phyloP scores from a whole-genome alignment of 75 land plant species.

The Chamaecyparis obtusa region DNA sequence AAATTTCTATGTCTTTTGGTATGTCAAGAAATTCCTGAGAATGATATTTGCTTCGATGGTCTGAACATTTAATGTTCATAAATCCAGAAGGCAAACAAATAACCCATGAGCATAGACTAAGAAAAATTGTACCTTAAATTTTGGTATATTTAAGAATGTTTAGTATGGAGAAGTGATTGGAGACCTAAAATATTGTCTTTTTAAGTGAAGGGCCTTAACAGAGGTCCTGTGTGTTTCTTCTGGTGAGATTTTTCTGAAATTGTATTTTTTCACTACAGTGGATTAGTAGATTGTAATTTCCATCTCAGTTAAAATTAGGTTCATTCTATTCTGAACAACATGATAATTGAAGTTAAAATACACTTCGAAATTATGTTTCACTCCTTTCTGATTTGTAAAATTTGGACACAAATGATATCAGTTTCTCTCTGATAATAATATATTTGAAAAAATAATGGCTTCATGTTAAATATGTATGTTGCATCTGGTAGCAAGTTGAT shows the following conservation, averaged over 20 bases:
- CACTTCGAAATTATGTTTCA: neutral
- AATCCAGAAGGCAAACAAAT: neutral
- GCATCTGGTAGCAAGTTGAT: neutral
- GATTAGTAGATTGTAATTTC: neutral
- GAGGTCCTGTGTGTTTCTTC: neutral
- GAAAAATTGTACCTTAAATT: neutral
- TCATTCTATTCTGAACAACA: neutral
- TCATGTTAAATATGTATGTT: neutral
- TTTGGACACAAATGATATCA: neutral
- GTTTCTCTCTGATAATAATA: neutral
- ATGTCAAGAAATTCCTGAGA: too few relatives aligned
- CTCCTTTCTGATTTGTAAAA: neutral
- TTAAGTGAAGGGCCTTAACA: neutral
- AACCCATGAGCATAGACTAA: neutral
- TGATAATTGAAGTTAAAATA: neutral
- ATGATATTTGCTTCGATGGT: too few relatives aligned
- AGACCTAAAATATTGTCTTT: neutral
- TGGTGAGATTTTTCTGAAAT: neutral
- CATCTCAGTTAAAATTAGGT: neutral
- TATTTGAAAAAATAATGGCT: too few relatives aligned
- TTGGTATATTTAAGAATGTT: neutral
- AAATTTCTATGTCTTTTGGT: too few relatives aligned
- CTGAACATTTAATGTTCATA: neutral
- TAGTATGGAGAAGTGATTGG: neutral
- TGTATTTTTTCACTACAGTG: neutral